Base-by-base conservation (phyloP, 768 basidiomycete species). In the Dacryopinax spathularia region DNA sequence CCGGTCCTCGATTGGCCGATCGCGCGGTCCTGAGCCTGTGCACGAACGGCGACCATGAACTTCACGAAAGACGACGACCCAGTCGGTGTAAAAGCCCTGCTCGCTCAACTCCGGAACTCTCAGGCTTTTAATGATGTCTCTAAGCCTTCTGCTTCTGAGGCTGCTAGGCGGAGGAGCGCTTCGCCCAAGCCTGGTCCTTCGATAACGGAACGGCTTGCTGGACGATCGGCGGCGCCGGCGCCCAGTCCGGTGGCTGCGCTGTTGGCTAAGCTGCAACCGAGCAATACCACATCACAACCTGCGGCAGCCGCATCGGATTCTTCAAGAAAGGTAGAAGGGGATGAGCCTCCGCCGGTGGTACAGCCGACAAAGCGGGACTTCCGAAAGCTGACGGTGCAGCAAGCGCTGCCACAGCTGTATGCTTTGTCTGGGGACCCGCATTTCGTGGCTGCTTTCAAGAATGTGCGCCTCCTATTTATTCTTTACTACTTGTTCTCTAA, bases 21-120 rank as follows among this genome's bases (percentile, higher is more conserved):
- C 39, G 5, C 39, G 7, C 4, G 5, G n/a, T n/a, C n/a, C n/a
- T n/a, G n/a, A n/a, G n/a, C n/a, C n/a, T 22, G 39, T 15, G 18
- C 6, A 22, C 39, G 39, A 5, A 41, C 39, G 18, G 22, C 39
- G 18, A 41, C 39, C 39, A 56, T 56, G 48, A 29, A 56, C 48
- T 56, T 56, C 29, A 56, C 48, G 22, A 13, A 56, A 6, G 48
- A 56, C 29, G 7, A 3, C 6, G 87, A 89, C 72, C 76, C 84
- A 56, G 77, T 77, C 65, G 82, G 80, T 44, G 79, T 92, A 59
- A 80, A 82, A 68, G 84, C 87, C 29, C 78, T 91, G 27, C 79
- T 92, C 18, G 86, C 89, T 62, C 81, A 82, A 66, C 76, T 91
- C 13, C 78, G 82, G 60, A 73, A 78, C 1, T 90, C 89, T 2